phyloP scores from a whole-genome alignment of 257 asterid genomes.

The Knoxia roxburghii region DNA sequence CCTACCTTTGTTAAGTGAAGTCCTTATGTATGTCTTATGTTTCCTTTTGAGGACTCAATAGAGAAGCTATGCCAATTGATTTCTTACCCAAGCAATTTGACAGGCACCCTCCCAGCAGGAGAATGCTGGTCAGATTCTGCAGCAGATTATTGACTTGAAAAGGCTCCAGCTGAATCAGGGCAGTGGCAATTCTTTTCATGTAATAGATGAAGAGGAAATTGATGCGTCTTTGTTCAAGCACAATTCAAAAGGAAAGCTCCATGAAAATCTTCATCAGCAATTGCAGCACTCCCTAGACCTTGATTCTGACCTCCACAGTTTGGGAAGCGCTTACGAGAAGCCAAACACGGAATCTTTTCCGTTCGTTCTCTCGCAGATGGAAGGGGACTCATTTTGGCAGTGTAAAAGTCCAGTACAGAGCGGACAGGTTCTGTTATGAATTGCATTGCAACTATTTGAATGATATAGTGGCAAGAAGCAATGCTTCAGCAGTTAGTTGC shows the following conservation, averaged over 20 bases:
- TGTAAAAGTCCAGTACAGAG: constrained; percentile 46
- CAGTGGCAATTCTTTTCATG: constrained; percentile 20
- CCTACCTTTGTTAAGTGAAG: not conserved
- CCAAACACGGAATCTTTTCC: constrained; percentile 36
- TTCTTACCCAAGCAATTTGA: not conserved
- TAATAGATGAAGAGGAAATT: constrained; percentile 25
- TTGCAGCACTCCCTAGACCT: constrained; percentile 29
- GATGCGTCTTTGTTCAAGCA: constrained; percentile 21
- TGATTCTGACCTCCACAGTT: constrained; percentile 24
- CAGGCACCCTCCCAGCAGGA: constrained; percentile 20
- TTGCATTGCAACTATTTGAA: not conserved
- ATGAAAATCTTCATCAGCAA: constrained; percentile 23
- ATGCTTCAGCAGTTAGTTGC: not conserved
- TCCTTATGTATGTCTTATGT: not conserved
- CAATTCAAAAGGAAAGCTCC: constrained; percentile 24
- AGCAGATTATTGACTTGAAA: constrained; percentile 61
- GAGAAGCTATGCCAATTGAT: not conserved
- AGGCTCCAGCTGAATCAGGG: constrained; percentile 48
- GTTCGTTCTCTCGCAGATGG: constrained; percentile 39
- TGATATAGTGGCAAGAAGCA: not conserved
- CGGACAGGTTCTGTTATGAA: constrained; percentile 45
- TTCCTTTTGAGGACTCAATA: not conserved
- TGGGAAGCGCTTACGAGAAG: constrained; percentile 27
- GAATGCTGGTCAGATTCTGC: constrained; percentile 36
- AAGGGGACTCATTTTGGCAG: constrained; percentile 59